Evolutionary conservation across 257 asterid genomes (phyloP), one percentile per base, ranked within the genome.

Genomic region (Henckelia pumila): DNA sequence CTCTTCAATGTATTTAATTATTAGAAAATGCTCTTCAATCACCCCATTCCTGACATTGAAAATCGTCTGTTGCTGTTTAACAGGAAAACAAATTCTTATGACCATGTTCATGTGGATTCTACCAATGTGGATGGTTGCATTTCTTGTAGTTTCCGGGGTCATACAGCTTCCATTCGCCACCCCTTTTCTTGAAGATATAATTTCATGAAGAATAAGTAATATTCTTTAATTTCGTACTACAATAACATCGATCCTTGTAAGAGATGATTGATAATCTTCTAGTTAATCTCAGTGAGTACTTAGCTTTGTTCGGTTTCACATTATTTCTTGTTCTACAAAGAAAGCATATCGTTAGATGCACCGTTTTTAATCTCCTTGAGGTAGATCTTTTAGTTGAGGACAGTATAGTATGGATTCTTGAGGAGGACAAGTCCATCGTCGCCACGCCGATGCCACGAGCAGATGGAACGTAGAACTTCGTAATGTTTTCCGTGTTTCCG

Each of bases 1-100:
- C 3, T 11, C 50, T 40, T 1, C n/a, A 40, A 13, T 40, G n/a
- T 13, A 40, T 40, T 25, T 40, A 40, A 40, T 3, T 40, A 40
- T 13, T n/a, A 13, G 50, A 40, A 40, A 40, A 40, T 8, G 8
- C 44, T 35, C 60, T 59, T n/a, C 16, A 47, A 44, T 63, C 17
- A 14, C 16, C n/a, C 24, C 11, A 22, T 1, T 5, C 7, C 8
- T 19, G 66, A 61, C 9, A 25, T 19, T 16, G 20, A 61, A 23
- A 32, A 24, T 30, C 62, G n/a, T 61, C 28, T 55, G 9, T 22
- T 76, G 23, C 66, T 21, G 61, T 8, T 56, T 70, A 75, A 73
- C 91, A 91, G 96, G 89, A 25, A 91, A 86, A 77, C 79, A 80
- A 59, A 88, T 91, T 50, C 77, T 88, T 59, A 8, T 72, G 75